Percentiles rank a stretch among this genome's conserved stretches.
phyloP scores from a whole-genome alignment of 495 filamentous ascomycete species.

The Aspergillus nidulans region DNA sequence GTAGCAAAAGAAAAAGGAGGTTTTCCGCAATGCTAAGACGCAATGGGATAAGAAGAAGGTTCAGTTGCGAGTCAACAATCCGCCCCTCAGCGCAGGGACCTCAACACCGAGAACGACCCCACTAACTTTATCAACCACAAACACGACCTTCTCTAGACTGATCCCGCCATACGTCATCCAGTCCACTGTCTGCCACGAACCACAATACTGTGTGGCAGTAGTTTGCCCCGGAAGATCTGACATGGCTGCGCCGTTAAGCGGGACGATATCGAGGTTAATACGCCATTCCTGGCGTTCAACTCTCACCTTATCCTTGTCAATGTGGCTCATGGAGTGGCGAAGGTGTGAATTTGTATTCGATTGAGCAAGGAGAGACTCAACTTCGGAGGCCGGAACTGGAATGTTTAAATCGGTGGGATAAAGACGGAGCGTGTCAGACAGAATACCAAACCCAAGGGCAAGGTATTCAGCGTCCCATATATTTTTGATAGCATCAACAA shows the following conservation, averaged over 20 bases:
- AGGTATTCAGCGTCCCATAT: conserved; percentile 7
- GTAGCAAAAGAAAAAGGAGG: no score
- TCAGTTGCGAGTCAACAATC: conserved; percentile 1
- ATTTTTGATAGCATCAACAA: conserved; percentile 6
- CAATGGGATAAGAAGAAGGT: no score
- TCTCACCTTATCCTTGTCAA: neutral
- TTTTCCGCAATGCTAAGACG: no score
- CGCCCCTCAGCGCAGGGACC: conserved; percentile 8
- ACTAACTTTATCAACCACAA: conserved; percentile 8
- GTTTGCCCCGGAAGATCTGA: conserved; percentile 15
- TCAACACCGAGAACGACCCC: conserved; percentile 16
- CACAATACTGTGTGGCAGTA: conserved; percentile 2
- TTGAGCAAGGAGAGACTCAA: neutral
- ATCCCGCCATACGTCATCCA: conserved; percentile 16
- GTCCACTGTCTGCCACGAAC: conserved; percentile 13
- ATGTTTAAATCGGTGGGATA: conserved; percentile 12
- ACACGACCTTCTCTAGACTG: conserved; percentile 16
- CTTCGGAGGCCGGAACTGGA: neutral
- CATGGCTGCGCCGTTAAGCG: conserved; percentile 7
- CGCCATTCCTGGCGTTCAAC: conserved; percentile 13
- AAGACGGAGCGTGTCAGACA: conserved; percentile 6
- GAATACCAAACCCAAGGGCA: conserved; percentile 9
- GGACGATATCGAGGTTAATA: conserved; percentile 13
- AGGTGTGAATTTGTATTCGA: neutral
- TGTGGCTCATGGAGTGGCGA: neutral